A percentile compares a stretch with the other conserved stretches of the same genome.
Conservation (phyloP, 2,329 filamentous ascomycete species). For the Beauveria sp. region DNA sequence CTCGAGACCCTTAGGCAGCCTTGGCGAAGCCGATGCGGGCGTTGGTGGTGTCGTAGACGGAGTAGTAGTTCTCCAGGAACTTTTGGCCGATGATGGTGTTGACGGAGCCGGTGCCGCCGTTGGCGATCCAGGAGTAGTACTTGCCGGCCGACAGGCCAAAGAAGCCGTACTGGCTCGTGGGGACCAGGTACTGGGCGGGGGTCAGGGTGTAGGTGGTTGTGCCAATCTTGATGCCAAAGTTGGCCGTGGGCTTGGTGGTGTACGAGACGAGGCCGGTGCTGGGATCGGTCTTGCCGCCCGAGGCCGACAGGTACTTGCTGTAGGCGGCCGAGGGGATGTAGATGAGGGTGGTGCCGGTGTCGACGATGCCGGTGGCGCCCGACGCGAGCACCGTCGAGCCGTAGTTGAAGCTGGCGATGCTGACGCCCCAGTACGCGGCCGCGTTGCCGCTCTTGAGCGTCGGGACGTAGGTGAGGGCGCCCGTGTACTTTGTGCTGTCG, state of each 20-base stretch:
- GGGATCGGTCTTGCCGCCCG: constrained; percentile 19
- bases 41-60: constrained; percentile 20
- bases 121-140: constrained; percentile 22
- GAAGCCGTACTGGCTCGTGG: constrained; percentile 18
- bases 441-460: constrained; percentile 12
- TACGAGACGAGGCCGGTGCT: constrained; percentile 19
- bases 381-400: constrained; percentile 15
- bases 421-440: constrained; percentile 18
- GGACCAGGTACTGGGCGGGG: constrained; percentile 20
- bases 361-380: constrained; percentile 17
- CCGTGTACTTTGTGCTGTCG: constrained; percentile 16
- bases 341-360: constrained; percentile 22
- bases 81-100: constrained; percentile 23
- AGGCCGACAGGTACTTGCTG: constrained; percentile 20
- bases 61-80: constrained; percentile 24
- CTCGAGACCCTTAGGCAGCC: constrained; percentile 7
- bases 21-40: constrained; percentile 18
- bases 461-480: constrained; percentile 16
- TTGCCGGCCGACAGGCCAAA: constrained; percentile 19
- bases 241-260: constrained; percentile 20
- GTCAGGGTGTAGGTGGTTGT: constrained; percentile 21
- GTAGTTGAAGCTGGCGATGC: constrained; percentile 18
- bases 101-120: constrained; percentile 20
- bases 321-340: constrained; percentile 21
- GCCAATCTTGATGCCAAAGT: constrained; percentile 22